These are phyloP conservation scores for Perkinsus marinus DNA, from an alignment of 169 alveolate species.

Conservation along the genomic window DNA sequence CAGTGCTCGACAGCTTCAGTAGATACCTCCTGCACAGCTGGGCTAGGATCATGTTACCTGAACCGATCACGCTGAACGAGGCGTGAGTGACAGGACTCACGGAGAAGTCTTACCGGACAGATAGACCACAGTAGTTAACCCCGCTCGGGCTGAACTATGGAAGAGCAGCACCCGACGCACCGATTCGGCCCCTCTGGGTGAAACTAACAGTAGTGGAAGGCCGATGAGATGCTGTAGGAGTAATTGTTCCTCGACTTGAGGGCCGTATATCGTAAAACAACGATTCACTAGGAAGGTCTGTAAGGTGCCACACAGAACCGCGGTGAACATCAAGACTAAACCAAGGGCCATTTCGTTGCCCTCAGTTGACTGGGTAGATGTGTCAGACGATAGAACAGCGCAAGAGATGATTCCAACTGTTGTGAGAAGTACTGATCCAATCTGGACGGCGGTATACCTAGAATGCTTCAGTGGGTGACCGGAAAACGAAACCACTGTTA, in stretches of 20 bases:
- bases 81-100: background rate
- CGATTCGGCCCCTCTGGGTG: background rate
- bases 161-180: background rate
- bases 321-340: background rate
- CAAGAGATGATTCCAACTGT: background rate
- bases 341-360: background rate
- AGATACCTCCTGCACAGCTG: background rate
- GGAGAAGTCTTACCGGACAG: background rate
- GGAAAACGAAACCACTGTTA: background rate
- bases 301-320: background rate
- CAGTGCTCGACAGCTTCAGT: background rate
- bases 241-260: background rate
- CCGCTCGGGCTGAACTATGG: background rate
- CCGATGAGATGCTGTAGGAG: background rate
- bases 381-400: background rate
- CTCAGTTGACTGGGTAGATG: background rate
- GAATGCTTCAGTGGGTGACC: background rate
- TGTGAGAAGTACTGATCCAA: background rate
- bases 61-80: background rate
- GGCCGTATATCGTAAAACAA: background rate
- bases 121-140: background rate
- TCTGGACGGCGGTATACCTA: background rate
- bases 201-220: background rate
- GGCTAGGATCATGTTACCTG: background rate
- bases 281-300: background rate